Conservation (phyloP, 169 alveolate species). For the Plasmodium cynomolgi region DNA sequence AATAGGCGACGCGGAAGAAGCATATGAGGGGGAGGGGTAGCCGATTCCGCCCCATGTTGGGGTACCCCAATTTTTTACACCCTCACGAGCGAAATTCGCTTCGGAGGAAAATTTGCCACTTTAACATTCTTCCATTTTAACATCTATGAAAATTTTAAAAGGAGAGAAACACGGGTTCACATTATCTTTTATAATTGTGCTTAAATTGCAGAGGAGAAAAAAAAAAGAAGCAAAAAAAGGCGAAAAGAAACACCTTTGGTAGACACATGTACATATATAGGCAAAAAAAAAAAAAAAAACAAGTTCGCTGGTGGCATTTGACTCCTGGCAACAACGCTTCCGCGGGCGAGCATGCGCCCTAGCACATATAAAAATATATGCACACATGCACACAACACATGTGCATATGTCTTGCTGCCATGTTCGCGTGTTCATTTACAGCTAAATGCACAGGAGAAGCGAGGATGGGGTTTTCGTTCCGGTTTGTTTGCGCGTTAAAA, state of each 20-base stretch:
- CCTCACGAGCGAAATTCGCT: background rate
- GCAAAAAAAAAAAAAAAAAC: background rate
- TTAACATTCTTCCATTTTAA: background rate
- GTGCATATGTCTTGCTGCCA: background rate
- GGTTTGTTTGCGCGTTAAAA: background rate
- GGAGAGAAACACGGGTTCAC: conserved; percentile 8
- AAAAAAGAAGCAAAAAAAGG: background rate
- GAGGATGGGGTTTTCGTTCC: background rate
- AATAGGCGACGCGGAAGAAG: background rate
- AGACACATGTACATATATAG: conserved; percentile 1
- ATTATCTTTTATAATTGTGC: conserved; percentile 9
- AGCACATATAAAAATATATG: background rate
- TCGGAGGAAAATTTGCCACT: background rate
- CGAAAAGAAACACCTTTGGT: background rate
- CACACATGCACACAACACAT: background rate
- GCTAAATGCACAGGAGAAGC: background rate
- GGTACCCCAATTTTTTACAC: background rate
- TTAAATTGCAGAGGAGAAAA: conserved; percentile 1
- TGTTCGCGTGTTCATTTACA: background rate
- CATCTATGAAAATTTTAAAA: conserved; percentile 16
- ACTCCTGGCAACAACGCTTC: background rate
- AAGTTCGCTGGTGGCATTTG: background rate
- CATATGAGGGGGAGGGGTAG: background rate
- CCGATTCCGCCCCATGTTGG: background rate
- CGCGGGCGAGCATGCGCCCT: background rate